These are phyloP conservation scores for Sodiomyces alkalinus DNA, from an alignment of 2,329 filamentous ascomycete species.

Conservation along the genomic window DNA sequence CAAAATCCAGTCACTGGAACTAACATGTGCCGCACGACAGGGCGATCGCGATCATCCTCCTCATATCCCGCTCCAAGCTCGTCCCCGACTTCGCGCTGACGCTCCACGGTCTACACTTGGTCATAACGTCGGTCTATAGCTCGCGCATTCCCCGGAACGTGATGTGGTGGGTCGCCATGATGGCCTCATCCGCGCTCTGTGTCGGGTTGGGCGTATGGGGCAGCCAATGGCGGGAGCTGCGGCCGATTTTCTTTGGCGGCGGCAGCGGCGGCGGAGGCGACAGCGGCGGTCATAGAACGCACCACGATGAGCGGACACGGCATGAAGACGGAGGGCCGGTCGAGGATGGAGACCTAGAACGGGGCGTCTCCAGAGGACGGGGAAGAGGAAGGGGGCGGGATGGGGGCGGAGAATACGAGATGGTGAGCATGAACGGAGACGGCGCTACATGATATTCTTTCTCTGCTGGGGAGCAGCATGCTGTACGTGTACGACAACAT, in stretches of 20 bases:
- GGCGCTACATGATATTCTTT: too few species aligned
- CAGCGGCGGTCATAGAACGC: conserved; percentile 3
- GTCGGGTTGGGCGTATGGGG: conserved; percentile 68
- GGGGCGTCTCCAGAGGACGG: conserved; percentile 33
- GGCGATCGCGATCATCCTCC: conserved; percentile 64
- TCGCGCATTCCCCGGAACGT: conserved; percentile 58
- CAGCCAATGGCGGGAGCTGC: conserved; percentile 78
- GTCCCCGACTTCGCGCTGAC: conserved; percentile 91
- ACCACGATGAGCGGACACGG: conserved; percentile 8
- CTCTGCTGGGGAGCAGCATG: not conserved
- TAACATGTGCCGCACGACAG: conserved; percentile 32
- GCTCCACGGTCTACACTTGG: conserved; percentile 67
- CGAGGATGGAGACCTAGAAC: conserved; percentile 16
- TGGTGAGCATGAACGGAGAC: conserved; percentile 45
- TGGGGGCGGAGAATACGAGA: conserved; percentile 48
- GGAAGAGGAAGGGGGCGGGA: conserved; percentile 37
- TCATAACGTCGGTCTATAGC: conserved; percentile 66
- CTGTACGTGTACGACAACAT: too few species aligned
- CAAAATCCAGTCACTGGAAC: too few species aligned
- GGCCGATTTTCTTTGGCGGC: conserved; percentile 76
- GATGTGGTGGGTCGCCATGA: conserved; percentile 70
- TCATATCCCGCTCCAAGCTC: conserved; percentile 82
- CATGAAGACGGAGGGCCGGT: conserved; percentile 8
- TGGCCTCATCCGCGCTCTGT: conserved; percentile 26
- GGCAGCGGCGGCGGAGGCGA: conserved; percentile 19